Base-by-base conservation (phyloP, 306 rosid species). In the Oemleria cerasiformis region DNA sequence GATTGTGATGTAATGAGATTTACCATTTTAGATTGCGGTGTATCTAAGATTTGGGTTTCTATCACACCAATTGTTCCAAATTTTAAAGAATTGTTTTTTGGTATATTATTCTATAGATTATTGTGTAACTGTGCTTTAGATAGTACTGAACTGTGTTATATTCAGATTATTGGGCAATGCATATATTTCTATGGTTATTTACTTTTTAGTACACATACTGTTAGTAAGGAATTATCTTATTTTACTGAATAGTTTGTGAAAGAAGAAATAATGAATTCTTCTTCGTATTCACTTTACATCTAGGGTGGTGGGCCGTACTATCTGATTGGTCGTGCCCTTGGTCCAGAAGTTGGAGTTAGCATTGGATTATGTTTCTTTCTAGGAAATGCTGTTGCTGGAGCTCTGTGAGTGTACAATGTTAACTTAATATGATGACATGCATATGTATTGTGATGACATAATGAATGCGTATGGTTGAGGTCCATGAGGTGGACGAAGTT, bases 331-430 rank as follows among this genome's bases (percentile, higher is more conserved):
- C 99, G 99, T 72, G 99, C 97, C 65, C 99, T 94, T 81, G 99
- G 99, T 81, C 99, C 99, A 74, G 99, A 94, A 85, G 99, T 94
- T 86, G 99, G 99, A 79, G 97, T 94, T 82, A 94, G 99, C 88
- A 94, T 94, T 81, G 99, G 99, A 71, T 77, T 94, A 67, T 94
- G 99, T 82, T 94, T 94, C 85, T 94, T 94, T 78, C 96, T 94
- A 12, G 99, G 99, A 70, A 94, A 94, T 84, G 99, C 97, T 73
- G 97, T 94, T 83, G 99, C 99, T 39, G 99, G 99, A 80, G 82
- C 99, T 64, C 96, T 94, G 99, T 94, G 79, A 94, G 99, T 86
- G 42, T 72, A 42, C 58, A 70, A 59, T 56, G 64, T 76, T 79
- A 50, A 43, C 45, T 68, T 47, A 19, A 38, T 72, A 38, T 62